phyloP scores from a whole-genome alignment of 1,139 yeast species.

The Magnusiomyces ingens region DNA sequence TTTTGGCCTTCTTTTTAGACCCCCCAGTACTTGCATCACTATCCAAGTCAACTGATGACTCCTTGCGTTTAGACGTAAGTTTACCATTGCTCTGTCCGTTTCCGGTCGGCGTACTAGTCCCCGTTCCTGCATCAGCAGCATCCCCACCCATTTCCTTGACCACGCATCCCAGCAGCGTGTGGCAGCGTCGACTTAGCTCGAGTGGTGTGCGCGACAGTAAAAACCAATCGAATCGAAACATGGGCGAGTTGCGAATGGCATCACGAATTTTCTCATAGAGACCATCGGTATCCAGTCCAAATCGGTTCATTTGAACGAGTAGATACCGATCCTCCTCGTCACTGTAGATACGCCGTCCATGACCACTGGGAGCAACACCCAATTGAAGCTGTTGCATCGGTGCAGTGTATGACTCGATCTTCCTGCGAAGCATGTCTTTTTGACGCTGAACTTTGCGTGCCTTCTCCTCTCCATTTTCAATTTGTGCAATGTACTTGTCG shows the following conservation, averaged over 20 bases:
- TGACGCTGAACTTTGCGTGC: slow-evolving; percentile 56
- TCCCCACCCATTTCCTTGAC: slow-evolving; percentile 61
- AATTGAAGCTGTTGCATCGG: slow-evolving; percentile 74
- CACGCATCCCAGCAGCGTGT: slow-evolving; percentile 69
- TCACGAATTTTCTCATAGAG: slow-evolving; percentile 71
- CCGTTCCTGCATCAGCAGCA: slow-evolving; percentile 24
- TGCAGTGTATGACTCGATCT: slow-evolving; percentile 54
- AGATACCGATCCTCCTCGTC: slow-evolving; percentile 83
- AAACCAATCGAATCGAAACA: slow-evolving; percentile 87
- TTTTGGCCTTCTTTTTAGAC: no score
- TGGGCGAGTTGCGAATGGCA: slow-evolving; percentile 62
- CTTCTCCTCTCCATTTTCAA: slow-evolving; percentile 83
- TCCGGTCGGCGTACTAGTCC: slow-evolving; percentile 22
- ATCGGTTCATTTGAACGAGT: slow-evolving; percentile 61
- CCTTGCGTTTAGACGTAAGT: no score
- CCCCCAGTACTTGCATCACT: no score
- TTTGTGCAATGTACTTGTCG: slow-evolving; percentile 78
- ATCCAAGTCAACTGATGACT: no score
- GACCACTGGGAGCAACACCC: slow-evolving; percentile 76
- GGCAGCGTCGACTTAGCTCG: slow-evolving; percentile 76
- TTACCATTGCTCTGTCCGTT: not conserved
- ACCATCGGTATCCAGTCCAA: slow-evolving; percentile 67
- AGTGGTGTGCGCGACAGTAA: slow-evolving; percentile 76
- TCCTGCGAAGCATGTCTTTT: slow-evolving; percentile 54
- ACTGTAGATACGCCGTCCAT: slow-evolving; percentile 77